Evolutionary conservation across 805 yeast species (phyloP), one percentile per base, ranked within the genome.

Genomic region (Hyphopichia homilentoma): DNA sequence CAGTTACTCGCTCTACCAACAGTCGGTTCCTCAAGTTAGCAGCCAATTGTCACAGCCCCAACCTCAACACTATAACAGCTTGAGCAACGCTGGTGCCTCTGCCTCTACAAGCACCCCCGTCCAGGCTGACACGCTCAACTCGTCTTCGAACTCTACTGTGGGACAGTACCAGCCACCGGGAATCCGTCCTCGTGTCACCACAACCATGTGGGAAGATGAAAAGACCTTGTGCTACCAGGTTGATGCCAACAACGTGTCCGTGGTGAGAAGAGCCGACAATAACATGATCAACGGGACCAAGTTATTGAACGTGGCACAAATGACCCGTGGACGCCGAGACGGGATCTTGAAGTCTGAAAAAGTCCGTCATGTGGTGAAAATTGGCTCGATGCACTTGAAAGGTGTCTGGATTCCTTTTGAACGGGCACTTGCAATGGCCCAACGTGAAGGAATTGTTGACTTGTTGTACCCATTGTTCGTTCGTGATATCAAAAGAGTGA

Each of bases 321-420:
- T 84, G 85, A 84, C 94, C 11, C 70, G 95, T 41, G 95, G 95
- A 17, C 73, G 90, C 44, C 69, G 95, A 48, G 95, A 84, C 55
- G 94, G 95, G 13, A 79, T 84, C 40, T 67, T 84, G 41, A 84
- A 84, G 61, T 76, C 81, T 37, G 93, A 84, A 53, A 79, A 80
- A 47, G 71, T 77, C 27, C 69, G 93, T 25, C 85, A 82, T 50
- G 94, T 84, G 16, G 90, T 84, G 27, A 84, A 84, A 59, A 81
- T 83, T 39, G 95, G 95, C 4, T 79, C 88, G 9, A 84, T 84
- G 89, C 89, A 84, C 56, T 65, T 84, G 46, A 84, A 84, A 61
- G 95, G 95, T 23, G 94, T 84, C 29, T 84, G 95, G 95, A 83
- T 84, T 38, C 94, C 95, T 2, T 83, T 82, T 51, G 90, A 84